phyloP scores from a whole-genome alignment of 140 eudicot species.

The Bidens hawaiensis region DNA sequence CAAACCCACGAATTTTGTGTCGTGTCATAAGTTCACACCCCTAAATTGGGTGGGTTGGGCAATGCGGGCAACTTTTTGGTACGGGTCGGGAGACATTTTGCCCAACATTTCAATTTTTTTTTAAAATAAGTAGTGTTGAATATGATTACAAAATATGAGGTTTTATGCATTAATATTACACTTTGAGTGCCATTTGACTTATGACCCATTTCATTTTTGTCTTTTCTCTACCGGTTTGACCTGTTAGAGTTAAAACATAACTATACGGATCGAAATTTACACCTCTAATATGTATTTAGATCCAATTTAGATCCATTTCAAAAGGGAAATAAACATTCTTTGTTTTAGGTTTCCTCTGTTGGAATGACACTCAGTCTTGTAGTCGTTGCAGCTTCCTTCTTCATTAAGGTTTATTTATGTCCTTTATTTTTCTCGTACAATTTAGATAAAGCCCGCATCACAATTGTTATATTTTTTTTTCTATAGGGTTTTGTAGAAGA shows the following conservation, averaged over 20 bases:
- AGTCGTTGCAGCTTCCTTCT: conserved; percentile 70
- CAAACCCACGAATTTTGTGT: not conserved
- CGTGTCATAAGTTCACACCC: not conserved
- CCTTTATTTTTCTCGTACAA: not conserved
- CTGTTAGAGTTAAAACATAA: not conserved
- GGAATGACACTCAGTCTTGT: conserved; percentile 86
- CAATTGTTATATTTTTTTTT: not conserved
- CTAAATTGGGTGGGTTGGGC: not conserved
- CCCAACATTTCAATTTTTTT: not conserved
- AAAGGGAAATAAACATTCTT: not conserved
- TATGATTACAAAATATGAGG: not conserved
- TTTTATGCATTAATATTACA: not conserved
- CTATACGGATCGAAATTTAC: not conserved
- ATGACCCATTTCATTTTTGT: not conserved
- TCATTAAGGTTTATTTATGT: conserved; percentile 50
- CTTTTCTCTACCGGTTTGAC: not conserved
- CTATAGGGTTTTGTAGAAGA: conserved; percentile 51
- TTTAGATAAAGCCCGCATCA: not conserved
- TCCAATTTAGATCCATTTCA: conserved; percentile 7
- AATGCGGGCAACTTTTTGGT: not conserved
- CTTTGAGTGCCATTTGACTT: not conserved
- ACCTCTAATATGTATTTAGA: not conserved
- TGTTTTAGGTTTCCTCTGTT: conserved; percentile 63
- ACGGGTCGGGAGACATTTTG: not conserved
- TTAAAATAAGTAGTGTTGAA: not conserved